phyloP scores from a whole-genome alignment of 2,329 filamentous ascomycete species.

The Ophiostoma sp. region DNA sequence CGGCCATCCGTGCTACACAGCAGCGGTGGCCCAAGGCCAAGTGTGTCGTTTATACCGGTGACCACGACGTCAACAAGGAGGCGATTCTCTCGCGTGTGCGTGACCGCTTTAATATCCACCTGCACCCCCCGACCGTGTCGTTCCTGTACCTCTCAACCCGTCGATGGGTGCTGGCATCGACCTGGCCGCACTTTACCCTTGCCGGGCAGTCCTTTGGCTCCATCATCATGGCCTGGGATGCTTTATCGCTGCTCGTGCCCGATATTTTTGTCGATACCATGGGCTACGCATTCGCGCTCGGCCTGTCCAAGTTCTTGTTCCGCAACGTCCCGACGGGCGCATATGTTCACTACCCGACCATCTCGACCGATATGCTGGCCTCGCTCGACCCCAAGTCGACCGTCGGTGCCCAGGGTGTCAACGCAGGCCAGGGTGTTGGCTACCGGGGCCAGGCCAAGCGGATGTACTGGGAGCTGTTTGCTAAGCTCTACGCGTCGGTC shows the following conservation, averaged over 20 bases:
- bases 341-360: constrained; percentile 97
- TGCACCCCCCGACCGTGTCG: constrained; percentile 74
- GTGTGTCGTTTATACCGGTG: constrained; percentile 91
- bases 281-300: constrained; percentile 90
- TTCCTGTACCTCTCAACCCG: constrained; percentile 90
- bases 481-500: constrained; percentile 72
- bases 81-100: constrained; percentile 72
- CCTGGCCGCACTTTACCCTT: constrained; percentile 88
- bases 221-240: constrained; percentile 80
- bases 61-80: constrained; percentile 79
- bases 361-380: constrained; percentile 93
- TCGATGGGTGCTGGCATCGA: constrained; percentile 76
- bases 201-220: constrained; percentile 92
- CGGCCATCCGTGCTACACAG: constrained; percentile 86
- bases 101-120: constrained; percentile 84
- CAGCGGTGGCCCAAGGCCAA: constrained; percentile 80
- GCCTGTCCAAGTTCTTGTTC: constrained; percentile 77
- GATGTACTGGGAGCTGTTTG: constrained; percentile 82
- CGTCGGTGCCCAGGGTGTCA: constrained; percentile 63
- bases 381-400: constrained; percentile 62
- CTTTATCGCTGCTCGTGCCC: constrained; percentile 83
- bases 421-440: constrained; percentile 75
- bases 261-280: constrained; percentile 97
- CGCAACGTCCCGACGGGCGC: constrained; percentile 74
- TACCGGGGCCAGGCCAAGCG: constrained; percentile 65